Base-by-base conservation (phyloP, 495 filamentous ascomycete species). In the Talaromyces ruber region DNA sequence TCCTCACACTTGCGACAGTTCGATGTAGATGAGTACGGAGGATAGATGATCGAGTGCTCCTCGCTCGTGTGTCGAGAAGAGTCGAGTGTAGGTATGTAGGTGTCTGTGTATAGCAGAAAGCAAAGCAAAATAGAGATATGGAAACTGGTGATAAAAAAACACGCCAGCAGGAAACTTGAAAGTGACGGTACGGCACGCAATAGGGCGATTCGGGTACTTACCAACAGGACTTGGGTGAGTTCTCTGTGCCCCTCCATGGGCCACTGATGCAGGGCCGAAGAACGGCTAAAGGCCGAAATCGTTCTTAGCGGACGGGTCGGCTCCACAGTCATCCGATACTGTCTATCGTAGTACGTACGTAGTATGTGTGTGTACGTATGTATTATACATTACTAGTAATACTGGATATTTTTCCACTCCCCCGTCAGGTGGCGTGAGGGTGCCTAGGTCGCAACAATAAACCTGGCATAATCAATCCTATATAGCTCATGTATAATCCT, bases 201-300 rank as follows among this genome's bases (percentile, higher is more conserved):
- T 34, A 34, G 8, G 8, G 30, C 30, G 9, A 34, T 34, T 34
- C 30, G 30, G 30, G 30, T 34, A 34, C 30, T n/a, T n/a, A n/a
- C n/a, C n/a, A n/a, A n/a, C n/a, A n/a, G n/a, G n/a, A n/a, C n/a
- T 34, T 11, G 11, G 6, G 30, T 11, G 0, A 0, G 12, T 8
- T 0, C n/a, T 14, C 11, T 2, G 8, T 22, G 52, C 52, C 52
- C 52, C 52, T 55, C 52, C 24, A 25, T 39, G 34, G 34, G 34
- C 34, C 34, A 39, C 34, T 39, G 34, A 7, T 22, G 18, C 24
- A 25, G 47, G 47, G 24, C 47, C 22, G 52, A 55, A 30, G 52
- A 29, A 55, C 52, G 52, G 52, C 52, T 55, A 55, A 55, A 28
- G 52, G 22, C 52, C 52, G 52, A 25, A 55, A 55, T n/a, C 16